Evolutionary conservation across 164 flowering plant genomes (phyloP).

Genomic region (Litsea cubeba): DNA sequence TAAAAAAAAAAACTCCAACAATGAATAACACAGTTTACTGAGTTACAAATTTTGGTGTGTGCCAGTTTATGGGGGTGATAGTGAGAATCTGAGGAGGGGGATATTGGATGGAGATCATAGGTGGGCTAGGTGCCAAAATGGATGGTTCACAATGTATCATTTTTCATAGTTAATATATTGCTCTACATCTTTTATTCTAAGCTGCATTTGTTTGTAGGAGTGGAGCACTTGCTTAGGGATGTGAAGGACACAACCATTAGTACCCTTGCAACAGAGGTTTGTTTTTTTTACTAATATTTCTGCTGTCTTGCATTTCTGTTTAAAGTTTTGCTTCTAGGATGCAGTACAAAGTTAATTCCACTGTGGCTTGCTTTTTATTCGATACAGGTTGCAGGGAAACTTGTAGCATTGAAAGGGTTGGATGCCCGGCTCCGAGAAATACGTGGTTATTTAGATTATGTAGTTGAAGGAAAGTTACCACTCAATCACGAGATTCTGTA

Average conservation of each 20-base stretch:
- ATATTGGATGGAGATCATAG: no score
- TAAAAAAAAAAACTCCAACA: no score
- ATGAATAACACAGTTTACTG: no score
- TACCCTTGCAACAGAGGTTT: slow-evolving; percentile 94
- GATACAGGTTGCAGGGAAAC: slow-evolving; percentile 75
- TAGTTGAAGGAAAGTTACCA: slow-evolving; percentile 82
- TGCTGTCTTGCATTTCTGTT: neutral
- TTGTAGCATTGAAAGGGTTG: slow-evolving; percentile 83
- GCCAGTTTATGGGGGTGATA: no score
- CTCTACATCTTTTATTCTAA: neutral
- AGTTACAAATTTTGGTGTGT: no score
- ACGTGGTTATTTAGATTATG: slow-evolving; percentile 77
- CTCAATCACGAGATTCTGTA: slow-evolving; percentile 87
- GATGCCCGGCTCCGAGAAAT: slow-evolving; percentile 86
- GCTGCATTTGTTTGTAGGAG: slow-evolving; percentile 42
- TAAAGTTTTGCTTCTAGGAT: neutral
- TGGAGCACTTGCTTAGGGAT: slow-evolving; percentile 96
- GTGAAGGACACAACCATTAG: slow-evolving; percentile 97
- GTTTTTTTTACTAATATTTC: neutral
- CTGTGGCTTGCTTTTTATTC: neutral
- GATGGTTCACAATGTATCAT: no score
- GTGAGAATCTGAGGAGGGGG: no score
- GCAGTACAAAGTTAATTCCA: neutral
- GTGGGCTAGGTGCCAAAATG: no score
- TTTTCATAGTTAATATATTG: neutral